These are phyloP conservation scores for Penicillium subrubescens DNA, from an alignment of 495 filamentous ascomycete genomes.

Conservation along the genomic window DNA sequence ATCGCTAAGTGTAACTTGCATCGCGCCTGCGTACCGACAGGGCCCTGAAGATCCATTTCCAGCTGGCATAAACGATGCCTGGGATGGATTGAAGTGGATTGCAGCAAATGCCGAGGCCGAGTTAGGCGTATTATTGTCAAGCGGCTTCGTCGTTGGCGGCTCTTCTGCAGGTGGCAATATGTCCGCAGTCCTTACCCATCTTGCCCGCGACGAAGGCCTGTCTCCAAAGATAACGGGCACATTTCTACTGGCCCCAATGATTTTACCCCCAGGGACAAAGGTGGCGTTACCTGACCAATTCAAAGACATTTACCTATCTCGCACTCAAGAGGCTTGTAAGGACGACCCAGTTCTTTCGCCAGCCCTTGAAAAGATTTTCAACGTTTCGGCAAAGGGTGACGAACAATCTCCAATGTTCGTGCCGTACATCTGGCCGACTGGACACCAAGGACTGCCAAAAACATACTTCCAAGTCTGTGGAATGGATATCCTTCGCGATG, in stretches of 20 bases:
- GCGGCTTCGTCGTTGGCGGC: slow-evolving; percentile 54
- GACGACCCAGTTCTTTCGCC: slow-evolving; percentile 4
- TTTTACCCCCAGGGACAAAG: slow-evolving; percentile 10
- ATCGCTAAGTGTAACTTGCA: background rate
- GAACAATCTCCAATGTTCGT: slow-evolving; percentile 12
- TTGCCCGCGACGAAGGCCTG: slow-evolving; percentile 44
- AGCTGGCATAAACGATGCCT: slow-evolving; percentile 46
- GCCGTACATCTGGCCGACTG: slow-evolving; percentile 11
- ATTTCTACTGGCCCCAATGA: slow-evolving; percentile 45
- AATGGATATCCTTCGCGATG: slow-evolving; percentile 42
- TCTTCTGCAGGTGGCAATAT: slow-evolving; percentile 53
- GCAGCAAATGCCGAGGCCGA: slow-evolving; percentile 33
- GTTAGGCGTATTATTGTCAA: slow-evolving; percentile 17
- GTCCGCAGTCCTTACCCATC: slow-evolving; percentile 41
- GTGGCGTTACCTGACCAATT: slow-evolving; percentile 26
- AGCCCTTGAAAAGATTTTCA: slow-evolving; percentile 10
- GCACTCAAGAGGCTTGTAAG: slow-evolving; percentile 39
- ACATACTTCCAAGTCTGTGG: slow-evolving; percentile 45
- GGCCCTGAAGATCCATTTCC: slow-evolving; percentile 54
- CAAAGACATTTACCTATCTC: slow-evolving; percentile 35
- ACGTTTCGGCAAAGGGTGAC: background rate
- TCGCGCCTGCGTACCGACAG: slow-evolving; percentile 41
- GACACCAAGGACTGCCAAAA: slow-evolving; percentile 28
- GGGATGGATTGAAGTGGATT: slow-evolving; percentile 54
- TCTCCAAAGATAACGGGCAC: slow-evolving; percentile 46